These are phyloP conservation scores for Nicotiana knightiana DNA, from an alignment of 257 asterid genomes.

Conservation along the genomic window DNA sequence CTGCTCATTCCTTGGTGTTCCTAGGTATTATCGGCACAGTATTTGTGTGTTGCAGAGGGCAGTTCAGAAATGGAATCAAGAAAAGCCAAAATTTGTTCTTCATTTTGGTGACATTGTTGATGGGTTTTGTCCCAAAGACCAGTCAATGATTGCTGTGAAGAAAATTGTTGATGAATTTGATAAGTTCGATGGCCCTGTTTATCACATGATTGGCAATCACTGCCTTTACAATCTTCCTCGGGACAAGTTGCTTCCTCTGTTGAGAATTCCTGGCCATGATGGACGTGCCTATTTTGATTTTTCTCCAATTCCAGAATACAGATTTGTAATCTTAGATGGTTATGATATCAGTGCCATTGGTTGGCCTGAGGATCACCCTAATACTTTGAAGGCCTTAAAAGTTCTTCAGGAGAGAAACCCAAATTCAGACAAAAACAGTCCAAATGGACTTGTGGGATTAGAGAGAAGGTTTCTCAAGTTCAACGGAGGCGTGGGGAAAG, in stretches of 20 bases:
- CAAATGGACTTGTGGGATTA: constrained; percentile 63
- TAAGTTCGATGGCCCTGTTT: constrained; percentile 52
- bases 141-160: constrained; percentile 49
- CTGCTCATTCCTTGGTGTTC: constrained; percentile 81
- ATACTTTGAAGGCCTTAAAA: constrained; percentile 46
- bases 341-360: constrained; percentile 85
- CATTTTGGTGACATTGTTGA: constrained; percentile 87
- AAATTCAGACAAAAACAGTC: constrained; percentile 79
- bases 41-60: constrained; percentile 71
- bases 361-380: constrained; percentile 77
- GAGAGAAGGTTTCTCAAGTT: constrained; percentile 84
- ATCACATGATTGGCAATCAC: constrained; percentile 96
- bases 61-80: constrained; percentile 45
- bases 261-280: constrained; percentile 44
- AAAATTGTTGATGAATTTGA: constrained; percentile 46
- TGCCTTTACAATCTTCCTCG: constrained; percentile 97
- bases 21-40: constrained; percentile 90
- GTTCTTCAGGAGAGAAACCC: constrained; percentile 69
- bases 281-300: constrained; percentile 75
- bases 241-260: constrained; percentile 58
- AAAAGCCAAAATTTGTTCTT: constrained; percentile 47
- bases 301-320: constrained; percentile 65
- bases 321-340: constrained; percentile 81
- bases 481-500: constrained; percentile 83
- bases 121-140: constrained; percentile 80